Evolutionary conservation across 164 flowering plant genomes (phyloP), one percentile per base, ranked within the genome.

Genomic region (Nymphaea colorata): DNA sequence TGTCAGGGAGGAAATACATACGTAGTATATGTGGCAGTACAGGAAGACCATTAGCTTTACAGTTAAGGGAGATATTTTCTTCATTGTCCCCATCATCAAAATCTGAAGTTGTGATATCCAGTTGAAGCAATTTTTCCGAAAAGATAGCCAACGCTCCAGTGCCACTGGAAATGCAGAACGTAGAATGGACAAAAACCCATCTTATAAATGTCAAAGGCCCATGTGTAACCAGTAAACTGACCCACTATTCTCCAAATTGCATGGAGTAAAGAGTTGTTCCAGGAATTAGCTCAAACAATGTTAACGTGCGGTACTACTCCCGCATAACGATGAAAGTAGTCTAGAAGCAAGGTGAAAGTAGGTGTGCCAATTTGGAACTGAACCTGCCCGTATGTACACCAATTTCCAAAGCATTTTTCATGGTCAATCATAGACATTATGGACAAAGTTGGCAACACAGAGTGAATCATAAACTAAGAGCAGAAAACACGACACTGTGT

Each of bases 101-200:
- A 75, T 91, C 98, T 66, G 98, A 91, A 62, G 97, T 94, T 5
- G 97, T 89, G 65, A 94, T 91, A 74, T 94, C 93, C 62, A 86
- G 78, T 59, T 78, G 70, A 80, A 82, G 81, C 6, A 80, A 74
- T 69, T 87, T 91, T 45, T 55, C 74, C 71, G 91, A 75, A 76
- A 89, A 94, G 44, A 94, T 94, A 43, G 98, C 95, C 81, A 94
- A 79, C 74, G 97, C 96, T 68, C 98, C 98, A 66, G 98, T 94
- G 55, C 98, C 96, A 82, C 98, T 94, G 83, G 72, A 83, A 60
- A 57, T 68, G 57, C 25, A 47, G 65, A 68, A 47, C 57, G 68
- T 47, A 53, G 5, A 65, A 5, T 61, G 17, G 41, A 55, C 12
- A 55, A 55, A 25, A 25, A 25, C 1, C 10, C 59, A 1, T 8